A percentile compares a stretch with the other conserved stretches of the same genome.
These are phyloP conservation scores for Seminavis robusta DNA, from an alignment of 108 stramenopile species.

Conservation along the genomic window DNA sequence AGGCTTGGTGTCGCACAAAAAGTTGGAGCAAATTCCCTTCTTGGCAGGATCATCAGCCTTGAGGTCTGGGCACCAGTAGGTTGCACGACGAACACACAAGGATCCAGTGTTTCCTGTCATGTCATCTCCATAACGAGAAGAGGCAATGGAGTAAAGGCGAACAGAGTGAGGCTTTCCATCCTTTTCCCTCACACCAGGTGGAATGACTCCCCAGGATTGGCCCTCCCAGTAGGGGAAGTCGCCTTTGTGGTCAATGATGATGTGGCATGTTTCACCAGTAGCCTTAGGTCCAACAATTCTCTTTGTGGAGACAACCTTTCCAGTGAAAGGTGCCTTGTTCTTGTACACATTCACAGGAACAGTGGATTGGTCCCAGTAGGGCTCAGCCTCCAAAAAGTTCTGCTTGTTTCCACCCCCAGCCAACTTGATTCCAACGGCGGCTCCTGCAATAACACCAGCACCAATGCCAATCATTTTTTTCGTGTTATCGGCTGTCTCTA, in stretches of 20 bases:
- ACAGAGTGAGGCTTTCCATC: conserved; percentile 96
- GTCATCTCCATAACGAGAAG: conserved; percentile 96
- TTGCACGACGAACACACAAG: conserved; percentile 96
- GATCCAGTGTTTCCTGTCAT: conserved; percentile 95
- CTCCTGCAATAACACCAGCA: conserved; percentile 64
- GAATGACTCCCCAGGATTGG: conserved; percentile 96
- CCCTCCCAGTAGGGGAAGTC: conserved; percentile 98
- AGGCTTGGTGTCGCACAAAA: conserved; percentile 91
- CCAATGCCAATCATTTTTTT: conserved; percentile 60
- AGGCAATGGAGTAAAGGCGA: conserved; percentile 97
- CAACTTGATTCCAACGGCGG: no score
- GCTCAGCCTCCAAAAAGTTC: conserved; percentile 93
- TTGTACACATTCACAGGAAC: conserved; percentile 93
- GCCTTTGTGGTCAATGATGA: conserved; percentile 96
- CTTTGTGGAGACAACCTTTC: conserved; percentile 95
- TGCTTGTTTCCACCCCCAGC: conserved; percentile 53
- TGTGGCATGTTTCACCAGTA: conserved; percentile 98
- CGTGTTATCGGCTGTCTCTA: conserved; percentile 58
- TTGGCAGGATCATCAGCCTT: conserved; percentile 96
- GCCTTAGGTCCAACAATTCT: conserved; percentile 96
- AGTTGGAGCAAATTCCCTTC: conserved; percentile 99
- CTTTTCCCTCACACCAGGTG: conserved; percentile 90
- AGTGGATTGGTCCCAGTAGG: conserved; percentile 90
- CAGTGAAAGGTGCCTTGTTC: conserved; percentile 95
- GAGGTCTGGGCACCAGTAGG: conserved; percentile 92